Evolutionary conservation across 2,329 filamentous ascomycete genomes (phyloP).

Genomic region (Venturia effusa): DNA sequence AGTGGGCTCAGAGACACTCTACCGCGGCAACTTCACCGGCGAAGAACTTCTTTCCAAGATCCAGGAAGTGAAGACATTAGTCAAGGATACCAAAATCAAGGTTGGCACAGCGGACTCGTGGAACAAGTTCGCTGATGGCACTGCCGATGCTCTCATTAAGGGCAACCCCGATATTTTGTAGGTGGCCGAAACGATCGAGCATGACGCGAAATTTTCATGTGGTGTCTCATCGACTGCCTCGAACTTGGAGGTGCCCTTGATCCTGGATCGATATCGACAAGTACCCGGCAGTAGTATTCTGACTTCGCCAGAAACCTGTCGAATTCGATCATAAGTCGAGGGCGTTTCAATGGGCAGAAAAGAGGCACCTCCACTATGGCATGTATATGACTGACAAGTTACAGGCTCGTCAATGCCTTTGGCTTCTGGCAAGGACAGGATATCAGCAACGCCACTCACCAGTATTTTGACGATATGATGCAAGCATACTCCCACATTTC

Average conservation of each 20-base stretch:
- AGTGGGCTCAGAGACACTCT: slow-evolving; percentile 60
- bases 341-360: too few species aligned
- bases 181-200: slow-evolving; percentile 19
- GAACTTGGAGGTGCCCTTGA: too few species aligned
- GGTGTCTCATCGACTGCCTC: too few species aligned
- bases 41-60: slow-evolving; percentile 50
- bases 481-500: slow-evolving; percentile 55
- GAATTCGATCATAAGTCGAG: too few species aligned
- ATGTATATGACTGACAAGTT: not conserved
- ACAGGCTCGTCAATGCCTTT: slow-evolving; percentile 55
- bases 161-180: slow-evolving; percentile 50
- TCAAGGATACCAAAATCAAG: slow-evolving; percentile 40
- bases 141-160: slow-evolving; percentile 51
- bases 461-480: slow-evolving; percentile 57
- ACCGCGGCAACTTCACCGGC: slow-evolving; percentile 57
- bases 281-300: too few species aligned
- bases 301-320: too few species aligned
- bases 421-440: slow-evolving; percentile 60
- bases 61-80: slow-evolving; percentile 44
- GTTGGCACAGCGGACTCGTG: slow-evolving; percentile 62
- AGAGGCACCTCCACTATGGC: too few species aligned
- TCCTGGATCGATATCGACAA: too few species aligned
- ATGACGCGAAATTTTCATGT: too few species aligned
- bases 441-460: slow-evolving; percentile 46
- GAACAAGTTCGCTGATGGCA: slow-evolving; percentile 62